Conservation (phyloP, 192 early-diverging fungal species). For the Haplosporangium gracile region DNA sequence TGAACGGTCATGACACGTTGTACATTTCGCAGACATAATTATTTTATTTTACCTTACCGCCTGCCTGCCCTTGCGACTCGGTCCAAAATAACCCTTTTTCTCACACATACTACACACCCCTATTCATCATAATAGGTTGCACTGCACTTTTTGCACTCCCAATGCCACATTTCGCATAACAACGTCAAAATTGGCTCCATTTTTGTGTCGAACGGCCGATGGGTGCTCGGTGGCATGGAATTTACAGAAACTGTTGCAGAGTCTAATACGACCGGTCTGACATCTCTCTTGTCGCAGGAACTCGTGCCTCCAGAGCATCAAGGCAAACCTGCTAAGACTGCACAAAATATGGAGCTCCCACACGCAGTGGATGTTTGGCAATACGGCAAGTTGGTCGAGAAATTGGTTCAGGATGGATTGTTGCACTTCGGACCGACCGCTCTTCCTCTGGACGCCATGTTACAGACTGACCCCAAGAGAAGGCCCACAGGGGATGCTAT, state of each 20-base stretch:
- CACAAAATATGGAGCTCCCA: constrained; percentile 15
- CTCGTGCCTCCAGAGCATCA: constrained; percentile 43
- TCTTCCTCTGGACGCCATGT: constrained; percentile 33
- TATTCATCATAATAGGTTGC: constrained; percentile 31
- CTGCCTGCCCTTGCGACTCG: neutral
- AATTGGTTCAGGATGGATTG: constrained; percentile 37
- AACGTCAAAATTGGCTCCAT: constrained; percentile 51
- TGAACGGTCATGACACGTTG: neutral
- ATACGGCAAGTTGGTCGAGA: constrained; percentile 46
- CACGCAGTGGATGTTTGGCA: constrained; percentile 52
- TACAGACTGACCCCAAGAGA: constrained; percentile 24
- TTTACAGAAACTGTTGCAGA: constrained; percentile 50
- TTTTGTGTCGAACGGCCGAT: constrained; percentile 53
- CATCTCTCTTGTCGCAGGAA: constrained; percentile 39
- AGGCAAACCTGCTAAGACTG: constrained; percentile 9
- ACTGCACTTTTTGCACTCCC: constrained; percentile 54
- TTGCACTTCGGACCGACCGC: constrained; percentile 23
- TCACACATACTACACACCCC: neutral
- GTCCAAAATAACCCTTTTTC: neutral
- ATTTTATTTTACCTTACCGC: neutral
- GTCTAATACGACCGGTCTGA: constrained; percentile 28
- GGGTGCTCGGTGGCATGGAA: constrained; percentile 54
- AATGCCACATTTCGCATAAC: constrained; percentile 53
- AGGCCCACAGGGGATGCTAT: constrained; percentile 42
- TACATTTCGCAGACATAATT: neutral